phyloP scores from a whole-genome alignment of 805 yeast species.

The Teunomyces tritomae region DNA sequence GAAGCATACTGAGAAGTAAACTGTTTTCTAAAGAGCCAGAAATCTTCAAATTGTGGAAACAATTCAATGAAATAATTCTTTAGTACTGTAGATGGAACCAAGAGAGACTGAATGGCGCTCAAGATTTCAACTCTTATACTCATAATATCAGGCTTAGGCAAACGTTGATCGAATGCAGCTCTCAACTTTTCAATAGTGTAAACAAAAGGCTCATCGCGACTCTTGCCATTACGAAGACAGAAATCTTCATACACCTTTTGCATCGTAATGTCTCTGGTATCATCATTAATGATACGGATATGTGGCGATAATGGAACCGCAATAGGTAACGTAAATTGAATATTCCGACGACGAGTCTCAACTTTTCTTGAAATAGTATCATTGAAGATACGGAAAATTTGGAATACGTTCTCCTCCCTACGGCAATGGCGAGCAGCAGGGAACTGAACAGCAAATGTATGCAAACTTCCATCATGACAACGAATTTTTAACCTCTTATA shows the following conservation, averaged over 20 bases:
- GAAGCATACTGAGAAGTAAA: conserved; percentile 94
- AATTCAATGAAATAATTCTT: conserved; percentile 70
- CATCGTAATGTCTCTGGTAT: conserved; percentile 69
- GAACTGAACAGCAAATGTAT: conserved; percentile 92
- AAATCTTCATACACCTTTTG: conserved; percentile 84
- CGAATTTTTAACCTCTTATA: conserved; percentile 84
- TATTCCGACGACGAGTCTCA: conserved; percentile 82
- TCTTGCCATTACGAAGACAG: conserved; percentile 69
- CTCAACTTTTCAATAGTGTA: conserved; percentile 81
- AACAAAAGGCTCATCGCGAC: conserved; percentile 86
- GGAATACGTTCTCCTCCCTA: conserved; percentile 92
- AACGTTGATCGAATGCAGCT: conserved; percentile 88
- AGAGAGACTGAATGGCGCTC: conserved; percentile 80
- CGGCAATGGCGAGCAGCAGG: conserved; percentile 98
- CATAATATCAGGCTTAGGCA: conserved; percentile 89
- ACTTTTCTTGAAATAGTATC: conserved; percentile 76
- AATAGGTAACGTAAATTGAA: conserved; percentile 81
- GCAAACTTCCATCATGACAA: conserved; percentile 90
- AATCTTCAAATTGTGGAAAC: conserved; percentile 82
- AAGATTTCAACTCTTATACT: conserved; percentile 89
- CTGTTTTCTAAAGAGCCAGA: conserved; percentile 95
- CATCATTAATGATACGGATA: conserved; percentile 84
- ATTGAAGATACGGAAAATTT: conserved; percentile 84
- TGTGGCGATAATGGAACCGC: conserved; percentile 96
- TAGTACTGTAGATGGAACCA: conserved; percentile 82